Evolutionary conservation across 805 yeast species (phyloP).

Genomic region (Barnettozyma salicaria): DNA sequence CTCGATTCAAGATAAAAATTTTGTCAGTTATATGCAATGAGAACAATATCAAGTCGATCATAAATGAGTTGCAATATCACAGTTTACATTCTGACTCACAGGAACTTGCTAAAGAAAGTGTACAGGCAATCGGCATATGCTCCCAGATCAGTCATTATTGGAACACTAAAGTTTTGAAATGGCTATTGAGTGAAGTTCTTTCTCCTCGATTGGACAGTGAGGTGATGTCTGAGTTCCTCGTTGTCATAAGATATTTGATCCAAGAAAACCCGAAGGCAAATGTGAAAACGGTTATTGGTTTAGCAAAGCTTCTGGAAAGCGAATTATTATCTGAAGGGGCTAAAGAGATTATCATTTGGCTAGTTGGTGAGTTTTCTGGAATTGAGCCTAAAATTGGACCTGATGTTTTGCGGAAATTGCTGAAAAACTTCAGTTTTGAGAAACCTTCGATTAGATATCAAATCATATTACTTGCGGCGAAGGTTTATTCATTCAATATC

Average conservation of each 20-base stretch:
- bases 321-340: slow-evolving; percentile 41
- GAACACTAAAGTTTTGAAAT: slow-evolving; percentile 49
- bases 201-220: slow-evolving; percentile 17
- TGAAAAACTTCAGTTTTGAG: slow-evolving; percentile 50
- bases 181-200: slow-evolving; percentile 53
- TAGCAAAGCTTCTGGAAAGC: slow-evolving; percentile 33
- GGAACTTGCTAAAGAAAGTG: slow-evolving; percentile 38
- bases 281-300: slow-evolving; percentile 46
- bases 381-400: slow-evolving; percentile 52
- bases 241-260: slow-evolving; percentile 66
- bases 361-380: slow-evolving; percentile 73
- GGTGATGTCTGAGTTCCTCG: slow-evolving; percentile 58
- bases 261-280: slow-evolving; percentile 55
- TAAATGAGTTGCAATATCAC: slow-evolving; percentile 60
- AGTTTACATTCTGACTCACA: slow-evolving; percentile 29
- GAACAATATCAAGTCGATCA: slow-evolving; percentile 42
- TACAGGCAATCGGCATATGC: slow-evolving; percentile 58
- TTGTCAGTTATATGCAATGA: slow-evolving; percentile 53
- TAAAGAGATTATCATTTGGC: slow-evolving; percentile 82
- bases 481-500: slow-evolving; percentile 53
- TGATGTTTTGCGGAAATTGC: slow-evolving; percentile 60
- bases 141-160: slow-evolving; percentile 45
- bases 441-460: slow-evolving; percentile 59
- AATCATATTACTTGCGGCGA: slow-evolving; percentile 66
- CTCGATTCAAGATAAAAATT: slow-evolving; percentile 53